Base-by-base conservation (phyloP, 495 filamentous ascomycete genomes). In the Monascus purpureus region DNA sequence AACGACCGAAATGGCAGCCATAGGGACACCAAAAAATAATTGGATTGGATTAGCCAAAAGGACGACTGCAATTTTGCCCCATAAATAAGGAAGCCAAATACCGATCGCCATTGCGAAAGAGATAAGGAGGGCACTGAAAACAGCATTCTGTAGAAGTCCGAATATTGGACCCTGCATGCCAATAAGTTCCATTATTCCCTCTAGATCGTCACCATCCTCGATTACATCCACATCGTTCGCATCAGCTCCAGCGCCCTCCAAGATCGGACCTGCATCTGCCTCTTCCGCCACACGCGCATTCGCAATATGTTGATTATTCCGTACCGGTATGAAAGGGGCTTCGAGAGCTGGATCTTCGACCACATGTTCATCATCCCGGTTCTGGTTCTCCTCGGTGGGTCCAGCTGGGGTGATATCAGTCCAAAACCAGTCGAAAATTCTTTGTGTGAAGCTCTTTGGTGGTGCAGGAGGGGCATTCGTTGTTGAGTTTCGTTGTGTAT, bases 121-220 rank as follows among this genome's bases (percentile, higher is more conserved):
- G 9, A 99, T 80, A 13, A 99, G 67, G 35, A 94, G 74, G 17
- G 82, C 80, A 44, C 86, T 87, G 52, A 99, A 96, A 24, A 93
- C 78, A 22, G 77, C 86, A 40, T 96, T 96, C 47, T 96, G 90
- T 40, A 95, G 70, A 6, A 99, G 65, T 13, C 83, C 84, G 22
- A 79, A 76, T 2, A 96, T 61, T 1, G 92, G 92, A 0, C 90
- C 90, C 43, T 93, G 82, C 80, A 99, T 90, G 29, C 90, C 90
- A 20, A 99, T 77, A 8, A 99, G 69, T 48, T 99, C 90, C 63
- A 96, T 70, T 29, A 99, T 82, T 4, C 90, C 90, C 50, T 99
- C 90, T n/a, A 99, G 73, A 43, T 99, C 90, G 54, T 99, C 90
- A 7, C 78, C 83, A 41, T 93, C 86, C 32, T 96, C 90, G 20